Base-by-base conservation (phyloP, 495 filamentous ascomycete genomes). In the Xylaria venustula region DNA sequence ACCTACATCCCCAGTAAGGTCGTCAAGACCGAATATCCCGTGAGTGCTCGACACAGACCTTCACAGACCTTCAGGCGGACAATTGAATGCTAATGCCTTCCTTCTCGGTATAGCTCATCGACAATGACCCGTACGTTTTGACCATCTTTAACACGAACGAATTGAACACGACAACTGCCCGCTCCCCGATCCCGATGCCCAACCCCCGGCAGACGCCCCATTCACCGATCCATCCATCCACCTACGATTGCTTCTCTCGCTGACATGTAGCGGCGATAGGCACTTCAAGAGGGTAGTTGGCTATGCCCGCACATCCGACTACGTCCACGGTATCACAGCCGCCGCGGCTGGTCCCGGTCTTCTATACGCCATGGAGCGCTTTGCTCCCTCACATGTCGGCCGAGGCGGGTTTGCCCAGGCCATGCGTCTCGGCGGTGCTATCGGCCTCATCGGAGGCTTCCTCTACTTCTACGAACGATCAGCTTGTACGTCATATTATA, bases 51-150 rank as follows among this genome's bases (percentile, higher is more conserved):
- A n/a, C 34, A 17, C 37, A 12, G 11, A 4, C 15, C 14, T 28
- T n/a, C 40, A 5, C 30, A 34, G 30, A 5, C 30, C 30, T 11
- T n/a, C n/a, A n/a, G n/a, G n/a, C n/a, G n/a, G n/a, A n/a, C n/a
- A n/a, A n/a, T n/a, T 41, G 23, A 59, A 64, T 59, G 45, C 15
- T 28, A 25, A 63, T 26, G 47, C 47, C 45, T 56, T 37, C 64
- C 17, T 19, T 11, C 30, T 47, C 25, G n/a, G n/a, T 45, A 61
- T 67, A 98, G 93, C 88, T 97, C 78, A 98, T 98, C 74, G 93
- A 98, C 80, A 92, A 87, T 79, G 93, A 98, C 78, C 93, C 93
- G 93, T 98, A 91, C 73, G 88, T 76, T n/a, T 64, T 26, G 59
- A 54, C 4, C 30, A 28, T 19, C 47, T 19, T 47, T 11, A 34